These are phyloP conservation scores for Diophrys appendiculata DNA, from an alignment of 73 alveolate species.

Conservation along the genomic window DNA sequence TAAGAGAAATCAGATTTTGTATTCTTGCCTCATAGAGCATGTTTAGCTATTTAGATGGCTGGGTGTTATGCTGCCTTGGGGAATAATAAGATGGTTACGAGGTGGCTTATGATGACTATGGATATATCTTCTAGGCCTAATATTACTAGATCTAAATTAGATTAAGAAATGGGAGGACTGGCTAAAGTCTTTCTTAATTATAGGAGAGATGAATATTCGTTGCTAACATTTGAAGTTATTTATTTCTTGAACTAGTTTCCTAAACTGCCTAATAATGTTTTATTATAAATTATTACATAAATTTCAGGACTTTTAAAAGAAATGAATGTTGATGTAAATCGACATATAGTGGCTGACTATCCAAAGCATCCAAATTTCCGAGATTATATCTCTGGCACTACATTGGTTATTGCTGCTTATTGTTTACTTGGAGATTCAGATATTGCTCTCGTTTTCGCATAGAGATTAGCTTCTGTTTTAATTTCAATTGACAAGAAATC, in stretches of 20 bases:
- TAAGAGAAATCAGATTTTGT: constrained; percentile 51
- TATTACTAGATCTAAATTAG: constrained; percentile 52
- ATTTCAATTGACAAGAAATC: constrained; percentile 6
- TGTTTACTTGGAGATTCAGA: constrained; percentile 65
- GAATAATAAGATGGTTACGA: constrained; percentile 15
- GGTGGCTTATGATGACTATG: constrained; percentile 44
- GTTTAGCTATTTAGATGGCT: constrained; percentile 60
- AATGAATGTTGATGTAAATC: constrained; percentile 18
- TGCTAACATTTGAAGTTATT: constrained; percentile 58
- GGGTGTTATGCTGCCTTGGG: constrained; percentile 58
- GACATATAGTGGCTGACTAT: too few species aligned
- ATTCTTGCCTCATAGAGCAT: constrained; percentile 62
- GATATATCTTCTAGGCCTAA: constrained; percentile 42
- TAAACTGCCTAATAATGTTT: constrained; percentile 44
- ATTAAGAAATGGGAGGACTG: constrained; percentile 62
- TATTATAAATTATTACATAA: constrained; percentile 19
- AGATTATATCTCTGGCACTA: constrained; percentile 52
- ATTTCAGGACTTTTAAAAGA: constrained; percentile 16
- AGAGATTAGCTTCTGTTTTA: constrained; percentile 21
- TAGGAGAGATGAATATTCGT: constrained; percentile 5
- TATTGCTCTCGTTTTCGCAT: constrained; percentile 40
- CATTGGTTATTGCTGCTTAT: constrained; percentile 47
- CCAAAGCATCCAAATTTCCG: constrained; percentile 19
- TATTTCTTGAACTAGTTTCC: constrained; percentile 63
- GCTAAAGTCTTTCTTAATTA: constrained; percentile 38